Base-by-base conservation (phyloP, 805 yeast species). In the Candida ortonii region DNA sequence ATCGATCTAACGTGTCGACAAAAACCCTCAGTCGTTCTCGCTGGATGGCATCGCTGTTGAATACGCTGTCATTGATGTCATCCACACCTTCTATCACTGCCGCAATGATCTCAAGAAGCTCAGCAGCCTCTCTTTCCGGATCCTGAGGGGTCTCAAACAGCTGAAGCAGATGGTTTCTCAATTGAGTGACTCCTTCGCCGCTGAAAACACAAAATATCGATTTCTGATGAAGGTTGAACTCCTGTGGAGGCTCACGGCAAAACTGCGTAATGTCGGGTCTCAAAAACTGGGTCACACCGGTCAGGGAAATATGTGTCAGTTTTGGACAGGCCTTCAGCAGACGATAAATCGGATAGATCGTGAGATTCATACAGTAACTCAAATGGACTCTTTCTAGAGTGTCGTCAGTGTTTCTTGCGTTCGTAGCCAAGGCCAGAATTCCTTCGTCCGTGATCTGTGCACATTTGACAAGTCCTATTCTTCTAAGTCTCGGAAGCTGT, bases 381-480 rank as follows among this genome's bases (percentile, higher is more conserved):
- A 90, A 71, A 64, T 90, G 98, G 7, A 93, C 89, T 42, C 98
- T 75, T 62, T 93, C 97, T 34, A 90, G 66, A 26, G 93, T 79
- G 55, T 84, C 94, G 44, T 81, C 87, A 7, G 44, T 32, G 36
- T 85, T 70, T 43, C 77, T 71, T 44, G 55, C 58, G 47, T 73
- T 76, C 16, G 53, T 53, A 24, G 76, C 90, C 61, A 76, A 72
- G 46, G 75, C 81, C 45, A 72, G 65, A 33, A 84, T 71, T 1
- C 97, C 97, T 30, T 73, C 77, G 58, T 90, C 97, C 4, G 94
- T 83, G 47, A 90, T 86, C 53, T 84, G 78, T 13, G 76, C 73
- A 60, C 98, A 90, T 57, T 89, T 90, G 16, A 93, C 98, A 31
- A 90, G 67, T 0, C 98, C 98, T 28, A 90, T 88, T 60, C 98